These are phyloP conservation scores for Articulospora tetracladia DNA, from an alignment of 495 filamentous ascomycete species.

Conservation along the genomic window DNA sequence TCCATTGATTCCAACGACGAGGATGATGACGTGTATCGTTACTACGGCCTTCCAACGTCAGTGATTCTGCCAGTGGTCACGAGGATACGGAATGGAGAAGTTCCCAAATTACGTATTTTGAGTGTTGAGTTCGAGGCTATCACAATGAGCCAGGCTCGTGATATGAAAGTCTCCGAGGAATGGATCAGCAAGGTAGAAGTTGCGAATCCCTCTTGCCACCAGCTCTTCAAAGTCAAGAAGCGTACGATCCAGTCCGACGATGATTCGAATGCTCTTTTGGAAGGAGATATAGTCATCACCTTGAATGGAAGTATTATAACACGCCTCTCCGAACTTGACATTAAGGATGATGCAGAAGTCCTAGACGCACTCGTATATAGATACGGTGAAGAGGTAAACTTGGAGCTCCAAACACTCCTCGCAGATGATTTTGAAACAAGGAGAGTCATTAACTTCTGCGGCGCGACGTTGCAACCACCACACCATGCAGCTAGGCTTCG, in stretches of 20 bases:
- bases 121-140: slow-evolving; percentile 92
- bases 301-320: slow-evolving; percentile 92
- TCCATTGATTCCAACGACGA: slow-evolving; percentile 93
- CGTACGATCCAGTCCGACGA: slow-evolving; percentile 54
- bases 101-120: slow-evolving; percentile 80
- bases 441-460: slow-evolving; percentile 89
- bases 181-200: slow-evolving; percentile 88
- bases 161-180: slow-evolving; percentile 94
- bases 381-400: slow-evolving; percentile 69
- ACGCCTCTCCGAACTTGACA: slow-evolving; percentile 83
- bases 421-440: slow-evolving; percentile 91
- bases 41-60: slow-evolving; percentile 87
- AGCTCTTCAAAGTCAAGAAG: slow-evolving; percentile 98
- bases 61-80: slow-evolving; percentile 79
- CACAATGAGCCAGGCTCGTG: slow-evolving; percentile 92
- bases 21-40: too few species aligned
- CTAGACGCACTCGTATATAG: slow-evolving; percentile 84
- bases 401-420: slow-evolving; percentile 80
- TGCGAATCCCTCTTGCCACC: slow-evolving; percentile 85
- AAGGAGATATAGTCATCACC: slow-evolving; percentile 90
- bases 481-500: slow-evolving; percentile 97
- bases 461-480: slow-evolving; percentile 85
- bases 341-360: slow-evolving; percentile 88
- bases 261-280: slow-evolving; percentile 70
- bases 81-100: slow-evolving; percentile 74